Conservation (phyloP, 2,329 filamentous ascomycete genomes). For the Chaetothyriales sp. region DNA sequence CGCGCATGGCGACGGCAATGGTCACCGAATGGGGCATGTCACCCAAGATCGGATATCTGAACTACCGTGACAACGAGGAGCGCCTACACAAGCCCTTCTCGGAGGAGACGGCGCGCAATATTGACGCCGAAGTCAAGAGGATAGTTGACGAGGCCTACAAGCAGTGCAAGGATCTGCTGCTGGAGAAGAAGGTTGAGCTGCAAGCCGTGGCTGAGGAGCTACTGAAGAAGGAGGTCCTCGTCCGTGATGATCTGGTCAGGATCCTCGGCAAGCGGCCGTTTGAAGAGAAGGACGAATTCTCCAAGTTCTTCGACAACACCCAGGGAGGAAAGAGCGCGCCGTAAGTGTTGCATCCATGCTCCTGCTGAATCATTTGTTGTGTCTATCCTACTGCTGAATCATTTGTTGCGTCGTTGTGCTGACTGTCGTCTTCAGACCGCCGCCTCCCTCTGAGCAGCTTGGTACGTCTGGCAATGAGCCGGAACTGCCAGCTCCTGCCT, state of each 20-base stretch:
- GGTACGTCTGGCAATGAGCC: constrained; percentile 12
- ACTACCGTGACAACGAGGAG: constrained; percentile 72
- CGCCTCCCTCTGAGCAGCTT: constrained; percentile 14
- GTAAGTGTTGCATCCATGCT: constrained; percentile 6
- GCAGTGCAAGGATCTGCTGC: constrained; percentile 70
- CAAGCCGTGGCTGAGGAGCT: constrained; percentile 86
- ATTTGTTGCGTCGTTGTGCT: neutral
- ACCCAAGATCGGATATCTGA: constrained; percentile 77
- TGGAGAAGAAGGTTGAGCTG: constrained; percentile 74
- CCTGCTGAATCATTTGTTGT: neutral
- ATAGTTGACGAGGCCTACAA: constrained; percentile 89
- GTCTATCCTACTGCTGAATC: neutral
- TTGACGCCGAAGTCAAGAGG: constrained; percentile 77
- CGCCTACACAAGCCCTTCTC: constrained; percentile 89
- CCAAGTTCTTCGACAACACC: constrained; percentile 70
- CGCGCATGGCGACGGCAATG: constrained; percentile 89
- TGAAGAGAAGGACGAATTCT: constrained; percentile 73
- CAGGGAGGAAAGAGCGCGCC: constrained; percentile 39
- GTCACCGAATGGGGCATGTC: constrained; percentile 99
- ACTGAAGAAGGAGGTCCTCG: constrained; percentile 77
- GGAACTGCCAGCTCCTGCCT: constrained; percentile 14
- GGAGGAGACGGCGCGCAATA: constrained; percentile 80
- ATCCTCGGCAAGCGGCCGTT: constrained; percentile 74
- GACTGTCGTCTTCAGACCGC: constrained; percentile 8
- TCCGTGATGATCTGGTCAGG: constrained; percentile 66